Evolutionary conservation across 805 yeast species (phyloP).

Genomic region (Candida multigemmis): DNA sequence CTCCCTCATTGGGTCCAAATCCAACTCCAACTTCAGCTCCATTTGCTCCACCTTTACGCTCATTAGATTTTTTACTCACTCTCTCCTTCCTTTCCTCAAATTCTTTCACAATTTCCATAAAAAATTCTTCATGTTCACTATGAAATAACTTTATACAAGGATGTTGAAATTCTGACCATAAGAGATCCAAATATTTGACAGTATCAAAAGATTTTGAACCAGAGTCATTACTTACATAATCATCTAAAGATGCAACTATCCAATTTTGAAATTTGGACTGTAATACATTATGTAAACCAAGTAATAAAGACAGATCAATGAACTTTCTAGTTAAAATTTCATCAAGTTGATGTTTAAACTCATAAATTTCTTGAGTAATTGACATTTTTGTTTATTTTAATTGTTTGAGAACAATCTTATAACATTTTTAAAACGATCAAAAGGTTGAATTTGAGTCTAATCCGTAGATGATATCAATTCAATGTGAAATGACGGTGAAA

Average conservation of each 20-base stretch:
- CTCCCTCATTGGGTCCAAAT: too few relatives aligned
- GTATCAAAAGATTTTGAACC: conserved; percentile 24
- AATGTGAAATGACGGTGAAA: background rate
- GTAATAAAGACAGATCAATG: conserved; percentile 33
- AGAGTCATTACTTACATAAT: conserved; percentile 12
- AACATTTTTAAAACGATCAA: background rate
- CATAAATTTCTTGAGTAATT: conserved; percentile 8
- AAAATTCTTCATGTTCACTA: conserved; percentile 20
- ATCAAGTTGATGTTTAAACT: conserved; percentile 10
- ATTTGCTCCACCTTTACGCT: too few relatives aligned
- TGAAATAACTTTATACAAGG: conserved; percentile 56
- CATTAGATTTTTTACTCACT: too few relatives aligned
- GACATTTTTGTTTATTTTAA: background rate
- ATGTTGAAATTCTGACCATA: conserved; percentile 58
- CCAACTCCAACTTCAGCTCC: too few relatives aligned
- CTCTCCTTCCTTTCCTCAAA: conserved; percentile 8
- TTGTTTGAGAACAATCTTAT: background rate
- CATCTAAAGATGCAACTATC: conserved; percentile 26
- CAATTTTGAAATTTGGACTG: conserved; percentile 38
- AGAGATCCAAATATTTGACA: conserved; percentile 26
- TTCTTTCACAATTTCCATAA: conserved; percentile 7
- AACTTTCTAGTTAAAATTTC: conserved; percentile 9
- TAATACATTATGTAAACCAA: conserved; percentile 40
- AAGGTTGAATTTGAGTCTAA: background rate
- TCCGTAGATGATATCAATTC: background rate